Evolutionary conservation across 768 basidiomycete species (phyloP), one percentile per base, ranked within the genome.

Genomic region (Cyclocybe aegerita): DNA sequence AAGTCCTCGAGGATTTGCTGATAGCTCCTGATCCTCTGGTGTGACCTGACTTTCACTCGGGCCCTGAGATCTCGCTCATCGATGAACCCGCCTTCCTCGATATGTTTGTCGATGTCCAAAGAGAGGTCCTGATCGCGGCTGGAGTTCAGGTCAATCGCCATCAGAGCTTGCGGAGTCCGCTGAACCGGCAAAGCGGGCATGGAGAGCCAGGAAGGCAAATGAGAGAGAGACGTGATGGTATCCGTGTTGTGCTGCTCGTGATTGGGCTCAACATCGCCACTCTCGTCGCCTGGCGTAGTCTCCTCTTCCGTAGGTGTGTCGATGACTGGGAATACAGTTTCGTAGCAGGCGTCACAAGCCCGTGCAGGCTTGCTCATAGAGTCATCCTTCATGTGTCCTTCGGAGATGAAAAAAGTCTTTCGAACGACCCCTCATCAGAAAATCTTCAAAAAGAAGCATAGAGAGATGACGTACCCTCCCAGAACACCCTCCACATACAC

Each of bases 401-500:
- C 88, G 1, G 86, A 65, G 46, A 95, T 86, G 66, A 86, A 89
- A 69, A 95, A 95, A 1, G 88, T 90, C 93, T 96, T 38, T n/a
- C 29, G 52, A 12, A 10, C 12, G 32, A 30, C 3, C 2, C n/a
- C n/a, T n/a, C n/a, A n/a, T n/a, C n/a, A n/a, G n/a, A n/a, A n/a
- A n/a, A n/a, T n/a, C n/a, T n/a, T n/a, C n/a, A n/a, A n/a, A n/a
- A n/a, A n/a, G n/a, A n/a, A n/a, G n/a, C n/a, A 43, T 43, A 16
- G 39, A 46, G 9, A 15, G 44, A 12, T n/a, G 4, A 63, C 78
- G 52, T 59, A 93, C 93, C 73, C 82, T 79, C 9, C 79, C 80
- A 8, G 92, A 94, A 68, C 94, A 97, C 4, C 68, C 66, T n/a
- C 83, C 83, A 67, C 94, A 96, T 7, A 96, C 86, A 60, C 93